These are phyloP conservation scores for Trichoderma parareesei DNA, from an alignment of 495 filamentous ascomycete genomes.

Conservation along the genomic window DNA sequence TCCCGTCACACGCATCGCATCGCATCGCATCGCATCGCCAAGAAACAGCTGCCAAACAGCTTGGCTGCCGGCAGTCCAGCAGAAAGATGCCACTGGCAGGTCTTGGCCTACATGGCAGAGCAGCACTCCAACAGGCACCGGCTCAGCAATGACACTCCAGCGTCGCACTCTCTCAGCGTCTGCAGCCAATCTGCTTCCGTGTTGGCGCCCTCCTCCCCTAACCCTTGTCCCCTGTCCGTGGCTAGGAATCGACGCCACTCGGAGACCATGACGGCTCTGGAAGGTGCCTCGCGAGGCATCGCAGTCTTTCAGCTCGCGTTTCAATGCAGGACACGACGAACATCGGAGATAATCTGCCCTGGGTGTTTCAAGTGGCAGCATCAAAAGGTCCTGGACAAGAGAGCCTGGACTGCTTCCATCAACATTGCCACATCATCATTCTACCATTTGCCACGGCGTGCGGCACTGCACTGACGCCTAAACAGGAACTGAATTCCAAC, in stretches of 20 bases:
- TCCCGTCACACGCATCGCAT: background rate
- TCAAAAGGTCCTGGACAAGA: background rate
- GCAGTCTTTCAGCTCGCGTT: background rate
- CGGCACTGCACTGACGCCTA: background rate
- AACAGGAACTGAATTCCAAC: background rate
- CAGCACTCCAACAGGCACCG: background rate
- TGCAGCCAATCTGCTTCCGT: background rate
- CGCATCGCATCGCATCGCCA: background rate
- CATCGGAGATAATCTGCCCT: background rate
- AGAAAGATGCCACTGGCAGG: background rate
- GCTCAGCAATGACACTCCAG: background rate
- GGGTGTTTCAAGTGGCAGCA: background rate
- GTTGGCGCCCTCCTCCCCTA: background rate
- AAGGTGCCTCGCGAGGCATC: conserved; percentile 7
- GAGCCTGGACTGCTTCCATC: background rate
- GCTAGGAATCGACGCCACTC: background rate
- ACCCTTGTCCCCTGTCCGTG: background rate
- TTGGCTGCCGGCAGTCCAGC: background rate
- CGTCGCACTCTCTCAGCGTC: no score
- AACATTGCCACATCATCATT: background rate
- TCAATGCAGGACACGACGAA: background rate
- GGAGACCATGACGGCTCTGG: conserved; percentile 3
- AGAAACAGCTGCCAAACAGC: background rate
- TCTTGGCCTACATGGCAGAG: background rate
- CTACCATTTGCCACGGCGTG: background rate